Percentiles rank a stretch among this genome's conserved stretches.
Evolutionary conservation across 352 stramenopile genomes (phyloP).

Genomic region (Thraustochytrium striatum): DNA sequence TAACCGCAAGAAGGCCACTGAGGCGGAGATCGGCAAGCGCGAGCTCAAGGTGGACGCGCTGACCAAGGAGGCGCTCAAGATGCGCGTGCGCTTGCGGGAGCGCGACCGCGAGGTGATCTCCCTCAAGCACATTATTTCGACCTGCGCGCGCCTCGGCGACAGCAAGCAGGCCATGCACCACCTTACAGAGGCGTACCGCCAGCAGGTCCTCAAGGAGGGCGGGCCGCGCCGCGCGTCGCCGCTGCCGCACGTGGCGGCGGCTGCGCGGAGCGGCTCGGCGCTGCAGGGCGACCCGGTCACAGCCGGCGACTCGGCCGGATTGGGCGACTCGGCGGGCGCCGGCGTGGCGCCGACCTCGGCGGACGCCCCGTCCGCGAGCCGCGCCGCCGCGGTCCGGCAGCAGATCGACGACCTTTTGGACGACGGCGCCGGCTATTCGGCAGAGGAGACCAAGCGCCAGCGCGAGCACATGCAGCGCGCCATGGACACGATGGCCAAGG

Average conservation of each 20-base stretch:
- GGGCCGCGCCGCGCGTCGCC: not conserved
- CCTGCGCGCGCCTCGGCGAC: not conserved
- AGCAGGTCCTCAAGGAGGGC: constrained; percentile 19
- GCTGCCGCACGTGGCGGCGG: not conserved
- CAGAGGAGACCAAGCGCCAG: constrained; percentile 19
- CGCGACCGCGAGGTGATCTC: constrained; percentile 52
- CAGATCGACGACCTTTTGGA: not conserved
- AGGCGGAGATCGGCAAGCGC: constrained; percentile 46
- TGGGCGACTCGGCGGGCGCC: not conserved
- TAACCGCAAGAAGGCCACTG: constrained; percentile 51
- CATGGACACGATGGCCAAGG: constrained; percentile 20
- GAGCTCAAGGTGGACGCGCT: constrained; percentile 54
- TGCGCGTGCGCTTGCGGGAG: constrained; percentile 49
- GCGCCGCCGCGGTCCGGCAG: not conserved
- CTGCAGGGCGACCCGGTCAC: not conserved
- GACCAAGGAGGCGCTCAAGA: constrained; percentile 49
- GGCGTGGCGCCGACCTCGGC: not conserved
- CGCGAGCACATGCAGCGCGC: constrained; percentile 24
- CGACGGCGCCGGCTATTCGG: not conserved
- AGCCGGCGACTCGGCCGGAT: too few species aligned
- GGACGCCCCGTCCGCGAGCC: not conserved
- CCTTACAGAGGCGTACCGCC: constrained; percentile 12
- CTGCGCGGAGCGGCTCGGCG: not conserved
- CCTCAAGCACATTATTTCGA: constrained; percentile 53
- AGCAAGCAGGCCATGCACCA: constrained; percentile 1